Evolutionary conservation across 2,329 filamentous ascomycete species (phyloP).

Genomic region (Scedosporium boydii): DNA sequence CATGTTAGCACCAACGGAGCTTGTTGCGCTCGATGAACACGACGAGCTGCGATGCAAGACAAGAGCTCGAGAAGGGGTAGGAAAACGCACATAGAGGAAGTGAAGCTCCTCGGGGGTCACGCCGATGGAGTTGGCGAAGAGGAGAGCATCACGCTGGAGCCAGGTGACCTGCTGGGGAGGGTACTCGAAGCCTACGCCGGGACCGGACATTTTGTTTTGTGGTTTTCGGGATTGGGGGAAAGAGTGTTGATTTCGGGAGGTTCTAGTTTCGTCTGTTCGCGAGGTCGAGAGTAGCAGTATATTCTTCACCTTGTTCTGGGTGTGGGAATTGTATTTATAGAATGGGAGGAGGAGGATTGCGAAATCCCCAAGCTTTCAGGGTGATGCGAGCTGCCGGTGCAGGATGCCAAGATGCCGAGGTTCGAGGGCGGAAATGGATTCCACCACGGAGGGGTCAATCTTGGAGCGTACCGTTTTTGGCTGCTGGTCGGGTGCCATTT

Average conservation of each 20-base stretch:
- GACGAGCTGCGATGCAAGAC: neutral
- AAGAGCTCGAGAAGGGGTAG: neutral
- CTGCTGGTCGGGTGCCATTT: no score
- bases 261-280: neutral
- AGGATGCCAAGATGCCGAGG: conserved; percentile 5
- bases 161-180: conserved; percentile 68
- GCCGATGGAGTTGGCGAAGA: conserved; percentile 87
- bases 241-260: no score
- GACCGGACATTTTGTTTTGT: conserved; percentile 23
- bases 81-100: conserved; percentile 69
- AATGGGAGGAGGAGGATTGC: neutral
- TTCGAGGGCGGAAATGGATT: neutral
- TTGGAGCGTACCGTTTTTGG: no score
- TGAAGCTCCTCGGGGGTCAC: conserved; percentile 80
- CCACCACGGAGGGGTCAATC: neutral
- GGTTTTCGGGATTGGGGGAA: neutral
- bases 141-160: conserved; percentile 77
- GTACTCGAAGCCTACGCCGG: conserved; percentile 69
- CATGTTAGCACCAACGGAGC: neutral
- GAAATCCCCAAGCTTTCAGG: neutral
- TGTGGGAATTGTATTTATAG: neutral
- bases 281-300: neutral
- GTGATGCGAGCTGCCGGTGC: neutral
- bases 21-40: neutral
- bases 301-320: neutral